Conservation (phyloP, 148 eudicot species). For the Fallopia convolvulus region DNA sequence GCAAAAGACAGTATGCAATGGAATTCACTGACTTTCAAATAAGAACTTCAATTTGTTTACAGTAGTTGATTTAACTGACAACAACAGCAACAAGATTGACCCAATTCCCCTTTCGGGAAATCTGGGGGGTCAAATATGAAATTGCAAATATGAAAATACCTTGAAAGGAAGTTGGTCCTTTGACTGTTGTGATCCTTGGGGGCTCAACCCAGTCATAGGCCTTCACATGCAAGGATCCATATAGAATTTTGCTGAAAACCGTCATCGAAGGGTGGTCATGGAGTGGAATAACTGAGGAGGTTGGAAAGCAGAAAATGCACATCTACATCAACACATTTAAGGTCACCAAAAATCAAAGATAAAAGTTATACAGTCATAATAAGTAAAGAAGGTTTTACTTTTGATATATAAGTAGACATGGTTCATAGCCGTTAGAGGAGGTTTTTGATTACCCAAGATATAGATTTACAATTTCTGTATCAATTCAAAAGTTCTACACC, state of each 20-base stretch:
- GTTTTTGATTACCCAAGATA: neutral
- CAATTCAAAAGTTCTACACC: neutral
- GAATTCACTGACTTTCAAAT: neutral
- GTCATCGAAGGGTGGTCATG: conserved; percentile 98
- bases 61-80: neutral
- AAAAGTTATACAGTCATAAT: neutral
- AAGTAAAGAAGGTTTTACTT: neutral
- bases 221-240: conserved; percentile 95
- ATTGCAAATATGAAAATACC: conserved; percentile 27
- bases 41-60: neutral
- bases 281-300: conserved; percentile 90
- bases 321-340: conserved; percentile 47
- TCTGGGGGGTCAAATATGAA: too few relatives aligned
- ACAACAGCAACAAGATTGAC: too few relatives aligned
- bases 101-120: too few relatives aligned
- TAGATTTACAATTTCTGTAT: neutral
- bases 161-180: conserved; percentile 36
- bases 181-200: conserved; percentile 29
- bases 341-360: neutral
- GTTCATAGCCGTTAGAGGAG: neutral
- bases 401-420: neutral
- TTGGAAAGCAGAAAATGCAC: conserved; percentile 89
- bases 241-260: conserved; percentile 89
- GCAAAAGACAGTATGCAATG: neutral
- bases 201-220: conserved; percentile 98